These are phyloP conservation scores for Exidia glandulosa DNA, from an alignment of 768 basidiomycete species.

Conservation along the genomic window DNA sequence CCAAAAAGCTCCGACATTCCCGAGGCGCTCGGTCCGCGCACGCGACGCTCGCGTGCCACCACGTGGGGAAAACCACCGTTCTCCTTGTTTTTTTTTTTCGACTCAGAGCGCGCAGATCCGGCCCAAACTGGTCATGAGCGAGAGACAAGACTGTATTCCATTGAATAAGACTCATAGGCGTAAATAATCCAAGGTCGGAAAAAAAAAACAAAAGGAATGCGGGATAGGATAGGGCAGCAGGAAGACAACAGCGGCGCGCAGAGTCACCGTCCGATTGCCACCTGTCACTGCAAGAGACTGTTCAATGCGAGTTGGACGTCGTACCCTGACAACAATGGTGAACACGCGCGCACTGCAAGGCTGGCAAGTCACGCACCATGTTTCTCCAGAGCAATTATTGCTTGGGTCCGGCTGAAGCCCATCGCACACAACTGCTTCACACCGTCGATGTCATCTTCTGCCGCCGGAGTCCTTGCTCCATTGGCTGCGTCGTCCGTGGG, in stretches of 20 bases:
- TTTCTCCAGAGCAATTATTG: conserved; percentile 74
- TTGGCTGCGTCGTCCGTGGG: conserved; percentile 33
- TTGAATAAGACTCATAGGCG: neutral
- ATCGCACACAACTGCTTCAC: conserved; percentile 76
- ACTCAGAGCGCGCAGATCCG: neutral
- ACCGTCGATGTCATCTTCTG: conserved; percentile 61
- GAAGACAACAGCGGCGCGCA: no score
- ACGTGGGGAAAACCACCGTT: neutral
- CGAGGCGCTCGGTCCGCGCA: neutral
- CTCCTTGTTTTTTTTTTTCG: neutral
- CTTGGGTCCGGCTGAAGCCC: conserved; percentile 82
- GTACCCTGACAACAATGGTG: neutral
- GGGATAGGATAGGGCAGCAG: neutral
- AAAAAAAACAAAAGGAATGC: neutral
- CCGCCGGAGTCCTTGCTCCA: conserved; percentile 36
- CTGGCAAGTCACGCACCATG: conserved; percentile 34
- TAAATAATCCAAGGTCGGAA: neutral
- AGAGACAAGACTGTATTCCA: neutral
- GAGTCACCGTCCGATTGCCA: neutral
- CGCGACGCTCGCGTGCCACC: neutral
- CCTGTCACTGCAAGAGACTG: neutral
- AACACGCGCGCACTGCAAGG: neutral
- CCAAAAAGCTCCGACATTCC: neutral
- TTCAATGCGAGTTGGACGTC: neutral
- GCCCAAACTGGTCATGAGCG: neutral